Evolutionary conservation across 208 protist species (phyloP).

Genomic region (Leishmania braziliensis): DNA sequence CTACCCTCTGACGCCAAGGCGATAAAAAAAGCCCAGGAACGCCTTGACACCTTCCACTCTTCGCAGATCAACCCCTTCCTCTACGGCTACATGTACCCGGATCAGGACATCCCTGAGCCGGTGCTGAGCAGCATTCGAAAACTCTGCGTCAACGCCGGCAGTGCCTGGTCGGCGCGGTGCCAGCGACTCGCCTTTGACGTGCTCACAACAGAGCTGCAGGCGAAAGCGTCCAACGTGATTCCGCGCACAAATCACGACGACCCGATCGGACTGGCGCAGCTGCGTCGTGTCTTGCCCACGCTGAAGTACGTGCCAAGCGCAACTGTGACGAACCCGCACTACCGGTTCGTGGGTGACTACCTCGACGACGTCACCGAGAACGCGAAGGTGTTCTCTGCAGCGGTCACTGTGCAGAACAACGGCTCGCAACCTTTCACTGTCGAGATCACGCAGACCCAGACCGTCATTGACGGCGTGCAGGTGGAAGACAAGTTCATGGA

Average conservation of each 20-base stretch:
- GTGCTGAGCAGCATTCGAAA: slow-evolving; percentile 59
- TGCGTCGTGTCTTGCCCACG: slow-evolving; percentile 62
- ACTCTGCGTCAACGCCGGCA: slow-evolving; percentile 57
- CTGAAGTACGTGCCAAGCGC: slow-evolving; percentile 64
- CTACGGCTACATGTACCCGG: slow-evolving; percentile 72
- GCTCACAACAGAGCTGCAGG: slow-evolving; percentile 64
- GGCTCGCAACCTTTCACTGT: slow-evolving; percentile 47
- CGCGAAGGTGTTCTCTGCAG: slow-evolving; percentile 41
- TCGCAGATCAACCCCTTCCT: slow-evolving; percentile 76
- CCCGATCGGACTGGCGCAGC: slow-evolving; percentile 53
- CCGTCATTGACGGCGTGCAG: slow-evolving; percentile 67
- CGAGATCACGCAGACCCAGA: slow-evolving; percentile 69
- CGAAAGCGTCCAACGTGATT: slow-evolving; percentile 45
- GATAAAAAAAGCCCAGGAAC: slow-evolving; percentile 66
- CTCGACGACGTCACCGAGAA: slow-evolving; percentile 34
- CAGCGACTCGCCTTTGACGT: slow-evolving; percentile 73
- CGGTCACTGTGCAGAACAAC: slow-evolving; percentile 62
- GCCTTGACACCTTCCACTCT: slow-evolving; percentile 62
- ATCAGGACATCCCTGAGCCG: slow-evolving; percentile 49
- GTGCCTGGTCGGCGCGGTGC: slow-evolving; percentile 66
- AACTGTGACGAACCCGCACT: slow-evolving; percentile 52
- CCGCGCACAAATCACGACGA: slow-evolving; percentile 64
- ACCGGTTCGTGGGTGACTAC: slow-evolving; percentile 55
- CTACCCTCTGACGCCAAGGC: slow-evolving; percentile 48
- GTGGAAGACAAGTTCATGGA: slow-evolving; percentile 59